Evolutionary conservation across 345 rosid genomes (phyloP), one percentile per base, ranked within the genome.

Genomic region (Brassica carinata): DNA sequence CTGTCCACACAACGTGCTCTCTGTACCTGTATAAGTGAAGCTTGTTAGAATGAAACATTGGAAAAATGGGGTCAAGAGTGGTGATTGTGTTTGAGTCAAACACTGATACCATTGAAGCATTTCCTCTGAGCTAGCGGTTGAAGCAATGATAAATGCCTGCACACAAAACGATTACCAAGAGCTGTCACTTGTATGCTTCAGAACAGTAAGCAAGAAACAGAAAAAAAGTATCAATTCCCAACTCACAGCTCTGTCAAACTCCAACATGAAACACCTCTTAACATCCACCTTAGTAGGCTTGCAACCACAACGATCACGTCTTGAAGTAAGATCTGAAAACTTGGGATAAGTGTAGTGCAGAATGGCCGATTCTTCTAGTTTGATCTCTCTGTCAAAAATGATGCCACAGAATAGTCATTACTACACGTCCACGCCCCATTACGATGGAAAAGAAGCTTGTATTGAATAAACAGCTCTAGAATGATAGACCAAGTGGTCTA

Each of bases 131-230:
- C 89, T 88, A 34, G 92, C 98, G 4, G 94, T 96, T 77, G 99
- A 93, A 80, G 98, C 99, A 88, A 92, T 96, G 75, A 96, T 93
- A 86, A 96, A 96, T 62, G 98, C 99, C 99, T 96, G 90, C 73
- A 78, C 80, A n/a, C n/a, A n/a, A n/a, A n/a, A n/a, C n/a, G n/a
- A n/a, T n/a, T n/a, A n/a, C n/a, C n/a, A n/a, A n/a, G n/a, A n/a
- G n/a, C n/a, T n/a, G n/a, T n/a, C n/a, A 73, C 33, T 57, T 55
- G 77, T 66, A 27, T 40, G 62, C 19, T 70, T 18, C 58, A 55
- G 18, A 63, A 36, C 2, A 59, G 10, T 29, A 74, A 64, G 9
- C 40, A 75, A 19, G 79, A 38, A 69, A n/a, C n/a, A n/a, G n/a
- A n/a, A 53, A 18, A 43, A 34, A 40, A 26, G 40, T 10, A n/a